Evolutionary conservation across 2,329 filamentous ascomycete species (phyloP), one percentile per base, ranked within the genome.

Genomic region (Chaetomium olivaceum): DNA sequence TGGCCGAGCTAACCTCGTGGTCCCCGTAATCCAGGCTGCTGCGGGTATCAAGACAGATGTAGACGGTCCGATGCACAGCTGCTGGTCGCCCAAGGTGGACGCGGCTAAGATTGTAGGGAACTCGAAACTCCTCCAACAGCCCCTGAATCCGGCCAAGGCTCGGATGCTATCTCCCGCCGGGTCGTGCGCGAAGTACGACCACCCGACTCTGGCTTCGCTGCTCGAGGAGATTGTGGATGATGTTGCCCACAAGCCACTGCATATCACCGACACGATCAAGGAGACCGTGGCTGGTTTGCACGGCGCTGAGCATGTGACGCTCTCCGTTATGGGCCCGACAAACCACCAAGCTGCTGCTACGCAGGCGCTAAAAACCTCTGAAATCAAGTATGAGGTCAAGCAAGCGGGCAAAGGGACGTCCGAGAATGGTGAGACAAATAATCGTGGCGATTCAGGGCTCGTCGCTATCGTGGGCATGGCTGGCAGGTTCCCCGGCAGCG

Each of bases 381-480:
- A 16, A 4, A n/a, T 56, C 52, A 36, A 56, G 9, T 36, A 56
- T 16, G 27, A 56, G 29, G 16, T 56, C 19, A 31, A 56, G 3
- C 27, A n/a, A 21, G 2, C 52, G 1, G 11, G 27, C 23, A 33
- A 7, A 36, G 52, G 36, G n/a, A 21, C 29, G 9, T 4, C 52
- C 52, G 29, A 23, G 11, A 0, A 3, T 8, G 11, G 9, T 3
- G 33, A 12, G 5, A 14, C 27, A 36, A 31, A 33, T 6, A 12
- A 25, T 29, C 52, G 52, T n/a, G n/a, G 19, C 21, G 31, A 7
- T 11, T 56, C 52, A 21, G 52, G 52, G 1, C 52, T 56, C 9
- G 52, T 56, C 19, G 52, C 52, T 16, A 56, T 56, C 21, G 52
- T 56, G 6, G 52, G 52, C n/a, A 56, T 56, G 52, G 52, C 52